Evolutionary conservation across 345 rosid genomes (phyloP), one percentile per base, ranked within the genome.

Genomic region (Conringia planisiliqua): DNA sequence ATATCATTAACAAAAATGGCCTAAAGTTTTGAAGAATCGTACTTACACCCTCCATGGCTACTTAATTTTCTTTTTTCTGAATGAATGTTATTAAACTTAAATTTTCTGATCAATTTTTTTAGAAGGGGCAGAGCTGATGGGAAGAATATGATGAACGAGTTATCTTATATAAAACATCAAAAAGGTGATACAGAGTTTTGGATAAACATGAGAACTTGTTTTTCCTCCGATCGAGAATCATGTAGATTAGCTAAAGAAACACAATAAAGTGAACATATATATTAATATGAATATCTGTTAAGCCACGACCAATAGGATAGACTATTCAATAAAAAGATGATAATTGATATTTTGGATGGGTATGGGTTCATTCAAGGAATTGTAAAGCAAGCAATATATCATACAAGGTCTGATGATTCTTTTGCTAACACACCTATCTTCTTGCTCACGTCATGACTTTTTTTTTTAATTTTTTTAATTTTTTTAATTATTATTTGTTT

Each of bases 1-100:
- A 83, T 39, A 88, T 80, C 97, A 88, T 86, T 12, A 93, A 81
- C n/a, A 89, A 44, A 79, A 82, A 89, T 10, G 96, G 96, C 54
- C 75, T 86, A 17, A 64, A 62, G 68, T 82, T 82, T 22, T 50
- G 58, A 18, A 85, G 73, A 12, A 5, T 44, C 50, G 3, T 22
- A 33, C 48, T 47, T 61, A 57, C n/a, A 42, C 68, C 59, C 47
- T 38, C 77, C 73, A 78, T 78, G 10, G 18, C 61, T 68, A 78
- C 11, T 44, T 33, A 5, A 22, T 9, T 20, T 50, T 0, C 47
- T 52, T 33, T 16, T n/a, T 30, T 50, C 8, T 43, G 42, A 12
- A 22, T 50, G 14, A 10, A 27, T 50, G 32, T 39, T 50, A 26
- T 9, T 46, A 48, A 58, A 32, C 44, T 62, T 30, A 29, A 32